Percentiles rank a stretch among this genome's conserved stretches.
These are phyloP conservation scores for Apiospora malaysiana DNA, from an alignment of 2,329 filamentous ascomycete genomes.

Conservation along the genomic window DNA sequence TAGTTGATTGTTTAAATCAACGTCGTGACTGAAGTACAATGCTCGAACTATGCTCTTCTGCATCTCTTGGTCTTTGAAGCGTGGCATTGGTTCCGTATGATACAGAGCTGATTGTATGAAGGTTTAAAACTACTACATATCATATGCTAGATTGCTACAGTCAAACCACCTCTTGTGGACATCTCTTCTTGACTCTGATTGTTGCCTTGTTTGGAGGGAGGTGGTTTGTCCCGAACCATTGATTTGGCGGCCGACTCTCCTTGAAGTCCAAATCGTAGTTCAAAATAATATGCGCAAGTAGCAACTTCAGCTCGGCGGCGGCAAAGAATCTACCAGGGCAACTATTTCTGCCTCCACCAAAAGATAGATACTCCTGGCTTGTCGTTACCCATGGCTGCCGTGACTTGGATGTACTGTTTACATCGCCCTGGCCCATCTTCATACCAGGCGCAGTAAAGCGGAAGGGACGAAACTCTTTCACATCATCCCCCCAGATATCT, in stretches of 20 bases:
- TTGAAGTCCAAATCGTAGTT: slow-evolving; percentile 36
- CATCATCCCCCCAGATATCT: slow-evolving; percentile 51
- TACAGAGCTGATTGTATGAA: too few relatives aligned
- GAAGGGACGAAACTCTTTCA: slow-evolving; percentile 38
- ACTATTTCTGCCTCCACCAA: slow-evolving; percentile 46
- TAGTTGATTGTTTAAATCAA: neutral
- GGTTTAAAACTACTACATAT: too few relatives aligned
- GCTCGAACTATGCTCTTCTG: too few relatives aligned
- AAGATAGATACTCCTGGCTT: slow-evolving; percentile 39
- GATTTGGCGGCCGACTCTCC: slow-evolving; percentile 36
- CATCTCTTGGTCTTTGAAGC: too few relatives aligned
- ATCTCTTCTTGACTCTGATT: slow-evolving; percentile 33
- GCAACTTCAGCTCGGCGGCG: slow-evolving; percentile 42
- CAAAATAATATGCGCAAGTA: slow-evolving; percentile 35
- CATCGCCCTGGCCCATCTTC: neutral
- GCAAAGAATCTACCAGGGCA: slow-evolving; percentile 50
- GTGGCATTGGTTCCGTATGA: too few relatives aligned
- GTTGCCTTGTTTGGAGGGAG: slow-evolving; percentile 38
- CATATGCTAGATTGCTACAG: too few relatives aligned
- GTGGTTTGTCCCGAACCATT: slow-evolving; percentile 39
- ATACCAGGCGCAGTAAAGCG: slow-evolving; percentile 30
- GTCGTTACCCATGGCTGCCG: slow-evolving; percentile 36
- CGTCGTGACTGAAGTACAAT: neutral
- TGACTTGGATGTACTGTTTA: too few relatives aligned
- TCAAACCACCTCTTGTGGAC: neutral